Conservation (phyloP, 371 early-diverging fungal genomes). For the Mortierella sp. region DNA sequence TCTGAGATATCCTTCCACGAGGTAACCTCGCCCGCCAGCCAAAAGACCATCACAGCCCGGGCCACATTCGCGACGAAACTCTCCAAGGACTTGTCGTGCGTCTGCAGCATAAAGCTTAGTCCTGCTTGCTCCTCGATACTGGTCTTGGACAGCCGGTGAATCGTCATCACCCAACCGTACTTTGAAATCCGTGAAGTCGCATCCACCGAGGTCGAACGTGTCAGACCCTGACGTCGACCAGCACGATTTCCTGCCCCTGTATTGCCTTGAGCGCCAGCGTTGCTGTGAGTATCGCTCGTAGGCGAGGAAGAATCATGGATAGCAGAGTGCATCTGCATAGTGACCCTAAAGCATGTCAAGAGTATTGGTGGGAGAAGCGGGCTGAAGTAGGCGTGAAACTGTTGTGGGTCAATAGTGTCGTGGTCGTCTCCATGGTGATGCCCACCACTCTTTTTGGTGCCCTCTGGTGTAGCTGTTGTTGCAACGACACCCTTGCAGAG, state of each 20-base stretch:
- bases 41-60: slow-evolving; percentile 50
- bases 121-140: slow-evolving; percentile 53
- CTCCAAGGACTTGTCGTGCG: slow-evolving; percentile 46
- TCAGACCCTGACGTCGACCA: slow-evolving; percentile 23
- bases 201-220: slow-evolving; percentile 44
- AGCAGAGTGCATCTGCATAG: slow-evolving; percentile 52
- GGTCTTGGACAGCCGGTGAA: slow-evolving; percentile 51
- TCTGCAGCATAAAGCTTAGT: slow-evolving; percentile 52
- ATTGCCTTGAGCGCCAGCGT: neutral
- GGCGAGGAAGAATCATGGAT: slow-evolving; percentile 18
- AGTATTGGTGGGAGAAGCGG: slow-evolving; percentile 42
- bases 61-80: slow-evolving; percentile 48
- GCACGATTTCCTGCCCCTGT: neutral
- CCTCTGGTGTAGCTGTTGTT: neutral
- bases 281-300: neutral
- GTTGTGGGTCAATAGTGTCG: slow-evolving; percentile 38
- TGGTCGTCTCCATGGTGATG: neutral
- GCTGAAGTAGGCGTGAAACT: slow-evolving; percentile 41
- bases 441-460: slow-evolving; percentile 9
- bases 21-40: slow-evolving; percentile 43
- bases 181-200: slow-evolving; percentile 40
- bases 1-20: slow-evolving; percentile 51
- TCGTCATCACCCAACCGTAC: slow-evolving; percentile 57
- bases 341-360: slow-evolving; percentile 45
- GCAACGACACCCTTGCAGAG: slow-evolving; percentile 24